phyloP scores from a whole-genome alignment of 2,329 filamentous ascomycete species.

The Aureobasidium pullulans region DNA sequence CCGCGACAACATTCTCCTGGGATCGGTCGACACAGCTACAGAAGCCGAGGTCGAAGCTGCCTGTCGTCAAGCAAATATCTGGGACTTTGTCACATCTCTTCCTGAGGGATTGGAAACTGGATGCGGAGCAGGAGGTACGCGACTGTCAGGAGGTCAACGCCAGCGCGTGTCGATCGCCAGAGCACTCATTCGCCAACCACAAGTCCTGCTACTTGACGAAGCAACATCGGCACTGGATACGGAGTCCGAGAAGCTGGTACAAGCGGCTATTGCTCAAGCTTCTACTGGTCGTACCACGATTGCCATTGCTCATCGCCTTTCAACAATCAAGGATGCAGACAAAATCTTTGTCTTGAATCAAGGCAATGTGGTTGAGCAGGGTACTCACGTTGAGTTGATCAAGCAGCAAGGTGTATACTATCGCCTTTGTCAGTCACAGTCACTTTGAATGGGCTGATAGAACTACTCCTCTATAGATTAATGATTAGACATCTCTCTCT shows the following conservation, averaged over 20 bases:
- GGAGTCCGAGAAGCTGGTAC: constrained; percentile 34
- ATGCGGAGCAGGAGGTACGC: constrained; percentile 32
- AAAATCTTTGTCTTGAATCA: constrained; percentile 41
- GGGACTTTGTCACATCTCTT: constrained; percentile 40
- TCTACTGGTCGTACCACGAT: constrained; percentile 29
- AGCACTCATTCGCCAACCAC: constrained; percentile 36
- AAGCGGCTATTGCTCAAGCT: constrained; percentile 34
- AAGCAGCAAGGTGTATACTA: constrained; percentile 24
- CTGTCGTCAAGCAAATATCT: constrained; percentile 36
- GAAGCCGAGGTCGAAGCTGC: constrained; percentile 27
- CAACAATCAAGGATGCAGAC: constrained; percentile 36
- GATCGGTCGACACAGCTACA: constrained; percentile 21
- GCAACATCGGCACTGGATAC: constrained; percentile 37
- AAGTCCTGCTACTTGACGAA: constrained; percentile 35
- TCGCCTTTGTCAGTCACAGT: neutral
- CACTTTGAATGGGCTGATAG: neutral
- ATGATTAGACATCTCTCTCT: neutral
- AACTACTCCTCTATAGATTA: neutral
- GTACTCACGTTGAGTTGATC: constrained; percentile 42
- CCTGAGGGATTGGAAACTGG: constrained; percentile 56
- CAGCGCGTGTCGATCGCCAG: constrained; percentile 37
- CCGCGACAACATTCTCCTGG: constrained; percentile 36
- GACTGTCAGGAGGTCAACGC: constrained; percentile 37
- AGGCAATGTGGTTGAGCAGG: constrained; percentile 41
- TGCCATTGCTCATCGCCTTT: constrained; percentile 38